These are phyloP conservation scores for Chrysosporium keratinophilum DNA, from an alignment of 2,329 filamentous ascomycete genomes.

Conservation along the genomic window DNA sequence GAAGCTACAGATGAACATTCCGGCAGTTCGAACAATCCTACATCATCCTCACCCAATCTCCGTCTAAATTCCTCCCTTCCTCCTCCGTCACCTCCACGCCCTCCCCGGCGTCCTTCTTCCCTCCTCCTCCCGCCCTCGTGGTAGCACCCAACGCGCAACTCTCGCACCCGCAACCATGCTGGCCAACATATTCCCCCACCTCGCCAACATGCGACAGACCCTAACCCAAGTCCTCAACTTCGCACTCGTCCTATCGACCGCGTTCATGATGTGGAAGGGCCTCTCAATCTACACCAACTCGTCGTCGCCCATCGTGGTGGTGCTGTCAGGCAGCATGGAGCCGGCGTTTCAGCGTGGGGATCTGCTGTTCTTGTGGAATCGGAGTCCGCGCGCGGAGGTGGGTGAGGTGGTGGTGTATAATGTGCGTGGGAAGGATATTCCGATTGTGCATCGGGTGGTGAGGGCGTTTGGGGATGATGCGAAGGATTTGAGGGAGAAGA, in stretches of 20 bases:
- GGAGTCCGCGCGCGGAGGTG: slow-evolving; percentile 51
- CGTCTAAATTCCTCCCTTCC: slow-evolving; percentile 31
- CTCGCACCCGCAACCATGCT: slow-evolving; percentile 48
- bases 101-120: too few species aligned
- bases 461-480: slow-evolving; percentile 49
- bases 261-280: slow-evolving; percentile 94
- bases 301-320: slow-evolving; percentile 57
- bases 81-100: too few species aligned
- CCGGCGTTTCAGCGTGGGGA: slow-evolving; percentile 57
- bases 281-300: slow-evolving; percentile 69
- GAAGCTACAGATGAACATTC: background rate
- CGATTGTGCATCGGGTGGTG: slow-evolving; percentile 89
- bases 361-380: slow-evolving; percentile 54
- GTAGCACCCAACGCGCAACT: slow-evolving; percentile 37
- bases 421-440: slow-evolving; percentile 86
- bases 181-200: slow-evolving; percentile 49
- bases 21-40: background rate
- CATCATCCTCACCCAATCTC: background rate
- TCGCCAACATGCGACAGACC: slow-evolving; percentile 63
- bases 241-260: slow-evolving; percentile 76
- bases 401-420: slow-evolving; percentile 73
- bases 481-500: slow-evolving; percentile 28
- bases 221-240: slow-evolving; percentile 81
- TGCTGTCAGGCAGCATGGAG: slow-evolving; percentile 58
- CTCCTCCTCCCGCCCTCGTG: too few species aligned